Evolutionary conservation across 208 protist species (phyloP).

Genomic region (Acanthamoeba lenticulata): DNA sequence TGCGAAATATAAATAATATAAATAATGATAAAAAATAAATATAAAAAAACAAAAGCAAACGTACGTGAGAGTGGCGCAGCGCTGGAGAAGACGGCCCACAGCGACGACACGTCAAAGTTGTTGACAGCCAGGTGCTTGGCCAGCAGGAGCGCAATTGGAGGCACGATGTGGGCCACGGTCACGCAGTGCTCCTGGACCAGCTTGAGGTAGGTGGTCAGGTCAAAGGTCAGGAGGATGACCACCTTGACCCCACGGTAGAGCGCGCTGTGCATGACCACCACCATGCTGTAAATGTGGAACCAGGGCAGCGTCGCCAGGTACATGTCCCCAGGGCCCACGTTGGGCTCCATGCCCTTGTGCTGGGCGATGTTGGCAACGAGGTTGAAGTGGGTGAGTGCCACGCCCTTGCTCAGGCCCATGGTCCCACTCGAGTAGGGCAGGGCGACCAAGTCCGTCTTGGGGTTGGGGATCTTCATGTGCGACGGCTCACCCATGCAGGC

Average conservation of each 20-base stretch:
- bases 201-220: conserved; percentile 74
- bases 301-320: conserved; percentile 85
- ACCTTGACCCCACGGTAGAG: conserved; percentile 76
- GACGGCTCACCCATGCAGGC: background rate
- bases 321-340: conserved; percentile 66
- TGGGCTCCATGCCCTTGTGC: background rate
- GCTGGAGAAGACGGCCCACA: background rate
- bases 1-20: background rate
- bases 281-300: conserved; percentile 91
- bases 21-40: conserved; percentile 71
- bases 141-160: conserved; percentile 88
- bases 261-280: conserved; percentile 76
- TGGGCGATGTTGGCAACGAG: conserved; percentile 90
- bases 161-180: conserved; percentile 85
- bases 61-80: background rate
- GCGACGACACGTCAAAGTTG: conserved; percentile 78
- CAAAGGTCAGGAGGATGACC: conserved; percentile 86
- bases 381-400: conserved; percentile 93
- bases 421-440: conserved; percentile 85
- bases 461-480: conserved; percentile 34
- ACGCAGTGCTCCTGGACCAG: conserved; percentile 82
- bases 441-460: conserved; percentile 13
- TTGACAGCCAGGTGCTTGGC: conserved; percentile 85
- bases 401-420: conserved; percentile 93
- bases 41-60: background rate